Evolutionary conservation across 805 yeast genomes (phyloP).

Genomic region (Candida caryicola): DNA sequence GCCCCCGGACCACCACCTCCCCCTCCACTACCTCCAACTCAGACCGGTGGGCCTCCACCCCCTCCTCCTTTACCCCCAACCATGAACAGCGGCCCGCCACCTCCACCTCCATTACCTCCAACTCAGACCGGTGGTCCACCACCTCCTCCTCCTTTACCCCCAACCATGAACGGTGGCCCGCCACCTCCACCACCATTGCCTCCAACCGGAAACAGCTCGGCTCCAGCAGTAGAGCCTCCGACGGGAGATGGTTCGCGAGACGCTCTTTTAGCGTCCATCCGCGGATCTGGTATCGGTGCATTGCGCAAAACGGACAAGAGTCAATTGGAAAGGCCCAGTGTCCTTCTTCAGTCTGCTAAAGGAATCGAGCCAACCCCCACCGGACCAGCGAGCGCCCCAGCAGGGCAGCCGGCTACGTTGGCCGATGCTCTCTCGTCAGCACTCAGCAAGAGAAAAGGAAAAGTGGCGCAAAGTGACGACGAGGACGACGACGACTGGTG

Average conservation of each 20-base stretch:
- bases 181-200: conserved; percentile 46
- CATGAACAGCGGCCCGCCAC: conserved; percentile 17
- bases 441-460: conserved; percentile 73
- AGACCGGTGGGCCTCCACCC: conserved; percentile 19
- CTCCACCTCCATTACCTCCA: conserved; percentile 23
- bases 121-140: conserved; percentile 12
- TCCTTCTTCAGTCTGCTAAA: conserved; percentile 63
- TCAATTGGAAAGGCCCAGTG: conserved; percentile 77
- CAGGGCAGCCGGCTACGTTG: conserved; percentile 59
- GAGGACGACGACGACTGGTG: conserved; percentile 71
- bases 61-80: conserved; percentile 25
- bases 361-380: conserved; percentile 53
- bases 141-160: conserved; percentile 18
- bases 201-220: conserved; percentile 13
- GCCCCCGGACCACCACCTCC: conserved; percentile 17
- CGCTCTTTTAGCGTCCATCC: conserved; percentile 81
- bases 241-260: conserved; percentile 62
- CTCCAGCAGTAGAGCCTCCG: conserved; percentile 34
- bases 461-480: conserved; percentile 78
- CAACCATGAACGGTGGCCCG: conserved; percentile 28
- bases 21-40: conserved; percentile 12
- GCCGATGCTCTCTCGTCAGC: conserved; percentile 92
- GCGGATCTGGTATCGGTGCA: conserved; percentile 67
- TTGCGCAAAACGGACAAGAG: conserved; percentile 79
- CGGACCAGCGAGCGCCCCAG: conserved; percentile 34